A percentile compares a stretch with the other conserved stretches of the same genome.
Evolutionary conservation across 1,284 basidiomycete species (phyloP).

Genomic region (Microbotryum scabiosae): DNA sequence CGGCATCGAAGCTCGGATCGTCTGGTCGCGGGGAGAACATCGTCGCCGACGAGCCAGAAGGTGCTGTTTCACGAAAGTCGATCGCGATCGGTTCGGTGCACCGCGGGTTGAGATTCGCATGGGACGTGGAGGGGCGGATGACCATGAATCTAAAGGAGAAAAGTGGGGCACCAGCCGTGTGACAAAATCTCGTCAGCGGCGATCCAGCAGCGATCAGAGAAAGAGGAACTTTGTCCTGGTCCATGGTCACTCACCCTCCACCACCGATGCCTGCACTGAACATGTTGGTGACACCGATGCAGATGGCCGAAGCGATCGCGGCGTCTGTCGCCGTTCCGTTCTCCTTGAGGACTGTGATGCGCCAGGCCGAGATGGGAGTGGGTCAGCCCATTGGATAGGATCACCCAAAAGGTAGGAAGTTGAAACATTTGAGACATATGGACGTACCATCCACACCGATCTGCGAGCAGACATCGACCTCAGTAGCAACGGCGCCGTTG

Average conservation of each 20-base stretch:
- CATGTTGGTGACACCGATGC: constrained; percentile 78
- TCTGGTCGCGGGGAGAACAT: constrained; percentile 59
- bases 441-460: constrained; percentile 56
- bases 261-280: constrained; percentile 80
- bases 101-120: constrained; percentile 46
- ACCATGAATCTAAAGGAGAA: constrained; percentile 60
- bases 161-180: too few species aligned
- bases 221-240: too few species aligned
- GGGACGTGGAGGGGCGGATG: constrained; percentile 56
- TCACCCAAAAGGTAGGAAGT: not conserved
- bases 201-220: not conserved
- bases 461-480: constrained; percentile 72
- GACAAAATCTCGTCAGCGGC: not conserved
- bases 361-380: not conserved
- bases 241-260: constrained; percentile 46
- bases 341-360: constrained; percentile 41
- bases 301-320: constrained; percentile 68
- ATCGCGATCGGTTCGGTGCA: constrained; percentile 51
- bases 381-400: not conserved
- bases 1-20: constrained; percentile 15
- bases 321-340: constrained; percentile 90
- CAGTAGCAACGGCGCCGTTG: constrained; percentile 75
- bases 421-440: not conserved
- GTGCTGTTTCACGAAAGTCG: constrained; percentile 83
- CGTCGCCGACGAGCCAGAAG: constrained; percentile 56